These are phyloP conservation scores for Cladosporium oxysporum DNA, from an alignment of 2,329 filamentous ascomycete genomes.

Conservation along the genomic window DNA sequence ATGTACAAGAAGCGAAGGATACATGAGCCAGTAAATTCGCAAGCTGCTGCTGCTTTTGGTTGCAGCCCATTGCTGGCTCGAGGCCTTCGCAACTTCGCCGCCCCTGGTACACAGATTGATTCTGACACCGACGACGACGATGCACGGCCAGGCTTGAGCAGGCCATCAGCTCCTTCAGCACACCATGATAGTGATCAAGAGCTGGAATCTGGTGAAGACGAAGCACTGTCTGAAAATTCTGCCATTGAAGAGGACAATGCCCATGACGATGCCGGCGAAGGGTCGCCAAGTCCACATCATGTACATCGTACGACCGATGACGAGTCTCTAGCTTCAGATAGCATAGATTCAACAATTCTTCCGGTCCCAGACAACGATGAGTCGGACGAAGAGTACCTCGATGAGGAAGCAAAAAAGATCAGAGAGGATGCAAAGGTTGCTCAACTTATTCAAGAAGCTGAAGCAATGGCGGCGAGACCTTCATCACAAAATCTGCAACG, in stretches of 20 bases:
- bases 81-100: constrained; percentile 56
- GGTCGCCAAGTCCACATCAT: not conserved
- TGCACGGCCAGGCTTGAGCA: constrained; percentile 28
- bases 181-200: constrained; percentile 21
- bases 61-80: constrained; percentile 39
- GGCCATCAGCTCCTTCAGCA: constrained; percentile 23
- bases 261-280: not conserved
- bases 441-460: constrained; percentile 49
- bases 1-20: constrained; percentile 52
- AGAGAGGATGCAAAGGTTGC: constrained; percentile 49
- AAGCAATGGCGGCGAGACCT: constrained; percentile 46
- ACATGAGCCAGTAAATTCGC: constrained; percentile 41
- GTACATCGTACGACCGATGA: not conserved
- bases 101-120: constrained; percentile 51
- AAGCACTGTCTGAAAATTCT: not conserved
- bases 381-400: constrained; percentile 51
- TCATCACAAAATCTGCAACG: constrained; percentile 47
- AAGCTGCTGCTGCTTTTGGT: constrained; percentile 50
- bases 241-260: not conserved
- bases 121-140: constrained; percentile 29
- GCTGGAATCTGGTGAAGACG: not conserved
- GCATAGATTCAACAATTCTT: constrained; percentile 26
- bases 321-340: not conserved
- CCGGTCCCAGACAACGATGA: constrained; percentile 33
- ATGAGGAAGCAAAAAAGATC: constrained; percentile 59